Conservation (phyloP, 495 filamentous ascomycete genomes). For the Aspergillus nidulans region DNA sequence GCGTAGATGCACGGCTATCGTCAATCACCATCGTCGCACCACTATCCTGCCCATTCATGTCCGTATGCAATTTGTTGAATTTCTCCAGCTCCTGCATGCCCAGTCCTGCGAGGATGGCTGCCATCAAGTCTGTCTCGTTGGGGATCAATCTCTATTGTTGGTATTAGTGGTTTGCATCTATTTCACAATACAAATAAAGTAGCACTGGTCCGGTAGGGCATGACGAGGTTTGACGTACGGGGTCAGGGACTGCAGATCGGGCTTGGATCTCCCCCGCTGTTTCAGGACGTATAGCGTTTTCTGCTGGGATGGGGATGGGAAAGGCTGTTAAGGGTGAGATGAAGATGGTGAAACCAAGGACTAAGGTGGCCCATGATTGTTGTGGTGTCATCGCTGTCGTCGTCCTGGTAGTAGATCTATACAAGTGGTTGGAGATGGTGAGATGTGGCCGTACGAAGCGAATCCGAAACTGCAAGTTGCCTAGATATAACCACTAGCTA, state of each 20-base stretch:
- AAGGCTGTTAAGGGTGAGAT: not conserved
- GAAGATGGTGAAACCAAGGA: not conserved
- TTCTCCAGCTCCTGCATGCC: constrained; percentile 18
- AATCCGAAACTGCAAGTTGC: not conserved
- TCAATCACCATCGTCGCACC: constrained; percentile 7
- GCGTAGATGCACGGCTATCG: constrained; percentile 4
- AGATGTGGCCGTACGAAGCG: too few relatives aligned
- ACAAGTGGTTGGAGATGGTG: not conserved
- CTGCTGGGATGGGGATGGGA: not conserved
- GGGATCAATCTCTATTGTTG: constrained; percentile 30
- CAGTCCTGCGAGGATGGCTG: constrained; percentile 18
- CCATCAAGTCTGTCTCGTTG: constrained; percentile 18
- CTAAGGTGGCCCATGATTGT: not conserved
- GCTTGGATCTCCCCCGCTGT: not conserved
- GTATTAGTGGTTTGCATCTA: not conserved
- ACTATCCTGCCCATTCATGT: not conserved
- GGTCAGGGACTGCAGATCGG: not conserved
- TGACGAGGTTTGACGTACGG: not conserved
- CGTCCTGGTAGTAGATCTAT: not conserved
- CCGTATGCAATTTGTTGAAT: constrained; percentile 14
- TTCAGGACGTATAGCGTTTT: not conserved
- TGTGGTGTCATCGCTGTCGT: not conserved
- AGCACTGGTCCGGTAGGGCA: not conserved
- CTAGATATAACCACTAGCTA: not conserved
- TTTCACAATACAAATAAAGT: too few relatives aligned